Percentiles rank a stretch among this genome's conserved stretches.
These are phyloP conservation scores for Podospora pseudopauciseta DNA, from an alignment of 495 filamentous ascomycete species.

Conservation along the genomic window DNA sequence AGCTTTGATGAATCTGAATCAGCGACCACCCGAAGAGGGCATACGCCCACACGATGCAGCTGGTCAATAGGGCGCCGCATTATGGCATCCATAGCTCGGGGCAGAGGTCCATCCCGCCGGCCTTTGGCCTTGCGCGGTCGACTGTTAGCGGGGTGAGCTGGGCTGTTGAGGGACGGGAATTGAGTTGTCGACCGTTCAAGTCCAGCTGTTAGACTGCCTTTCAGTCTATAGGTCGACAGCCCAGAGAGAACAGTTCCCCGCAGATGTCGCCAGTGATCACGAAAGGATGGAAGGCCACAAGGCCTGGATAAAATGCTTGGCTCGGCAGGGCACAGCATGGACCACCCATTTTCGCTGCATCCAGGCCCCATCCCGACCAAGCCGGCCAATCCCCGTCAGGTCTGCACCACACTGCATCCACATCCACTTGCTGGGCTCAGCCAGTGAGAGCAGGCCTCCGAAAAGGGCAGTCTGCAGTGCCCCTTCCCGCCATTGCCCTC, in stretches of 20 bases:
- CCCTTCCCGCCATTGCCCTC: conserved; percentile 21
- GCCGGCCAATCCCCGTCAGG: conserved; percentile 10
- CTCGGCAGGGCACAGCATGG: conserved; percentile 15
- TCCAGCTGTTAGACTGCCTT: background rate
- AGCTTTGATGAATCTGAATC: conserved; percentile 4
- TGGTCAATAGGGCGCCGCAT: conserved; percentile 9
- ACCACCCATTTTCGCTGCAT: conserved; percentile 12
- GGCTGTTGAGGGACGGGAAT: background rate
- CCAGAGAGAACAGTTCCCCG: background rate
- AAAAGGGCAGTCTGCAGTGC: conserved; percentile 23
- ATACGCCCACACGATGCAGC: background rate
- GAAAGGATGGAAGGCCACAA: conserved; percentile 1
- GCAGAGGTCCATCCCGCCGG: background rate
- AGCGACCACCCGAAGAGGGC: background rate
- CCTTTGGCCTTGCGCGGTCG: no score
- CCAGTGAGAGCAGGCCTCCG: conserved; percentile 7
- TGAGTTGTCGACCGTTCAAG: background rate
- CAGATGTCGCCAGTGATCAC: conserved; percentile 4
- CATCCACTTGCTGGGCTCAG: conserved; percentile 9
- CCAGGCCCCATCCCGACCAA: conserved; percentile 13
- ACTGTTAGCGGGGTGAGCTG: no score
- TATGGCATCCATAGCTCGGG: conserved; percentile 9
- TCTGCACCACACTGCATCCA: background rate
- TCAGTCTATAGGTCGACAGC: no score
- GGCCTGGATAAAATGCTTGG: conserved; percentile 16